These are phyloP conservation scores for Nicotiana rustica DNA, from an alignment of 305 asterid genomes.

Conservation along the genomic window DNA sequence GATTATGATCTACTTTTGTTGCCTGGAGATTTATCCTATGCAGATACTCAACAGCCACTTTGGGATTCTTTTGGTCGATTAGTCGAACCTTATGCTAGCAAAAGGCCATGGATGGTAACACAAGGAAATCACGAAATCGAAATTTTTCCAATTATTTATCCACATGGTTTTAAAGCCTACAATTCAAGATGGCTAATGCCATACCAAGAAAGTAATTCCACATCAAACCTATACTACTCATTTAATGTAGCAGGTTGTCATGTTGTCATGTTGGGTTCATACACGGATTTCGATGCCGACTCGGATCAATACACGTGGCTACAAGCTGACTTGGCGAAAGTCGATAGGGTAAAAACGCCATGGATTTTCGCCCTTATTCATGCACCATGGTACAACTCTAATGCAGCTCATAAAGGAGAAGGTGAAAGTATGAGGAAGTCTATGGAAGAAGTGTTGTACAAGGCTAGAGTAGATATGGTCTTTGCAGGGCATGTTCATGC, in stretches of 20 bases:
- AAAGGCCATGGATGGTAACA: constrained; percentile 90
- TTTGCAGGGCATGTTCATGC: constrained; percentile 91
- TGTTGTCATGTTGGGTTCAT: constrained; percentile 75
- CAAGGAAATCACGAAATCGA: constrained; percentile 87
- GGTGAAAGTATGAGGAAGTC: constrained; percentile 65
- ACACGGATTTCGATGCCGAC: constrained; percentile 55
- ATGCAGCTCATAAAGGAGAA: constrained; percentile 78
- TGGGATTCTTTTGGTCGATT: constrained; percentile 84
- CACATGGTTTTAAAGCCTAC: constrained; percentile 55
- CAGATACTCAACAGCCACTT: constrained; percentile 54
- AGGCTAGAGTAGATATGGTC: constrained; percentile 67
- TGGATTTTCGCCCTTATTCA: constrained; percentile 70
- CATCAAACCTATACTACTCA: constrained; percentile 75
- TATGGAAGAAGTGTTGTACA: constrained; percentile 71
- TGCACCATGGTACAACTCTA: constrained; percentile 88
- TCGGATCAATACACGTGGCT: constrained; percentile 77
- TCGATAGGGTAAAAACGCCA: constrained; percentile 66
- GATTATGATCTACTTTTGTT: constrained; percentile 65
- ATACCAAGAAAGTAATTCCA: constrained; percentile 62
- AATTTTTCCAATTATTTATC: constrained; percentile 48
- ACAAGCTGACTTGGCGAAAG: constrained; percentile 51
- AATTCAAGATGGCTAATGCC: constrained; percentile 89
- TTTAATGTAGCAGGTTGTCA: constrained; percentile 73
- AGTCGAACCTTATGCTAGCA: constrained; percentile 67
- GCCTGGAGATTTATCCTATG: constrained; percentile 83